These are phyloP conservation scores for Plasmodium vinckei DNA, from an alignment of 169 alveolate genomes.

Conservation along the genomic window DNA sequence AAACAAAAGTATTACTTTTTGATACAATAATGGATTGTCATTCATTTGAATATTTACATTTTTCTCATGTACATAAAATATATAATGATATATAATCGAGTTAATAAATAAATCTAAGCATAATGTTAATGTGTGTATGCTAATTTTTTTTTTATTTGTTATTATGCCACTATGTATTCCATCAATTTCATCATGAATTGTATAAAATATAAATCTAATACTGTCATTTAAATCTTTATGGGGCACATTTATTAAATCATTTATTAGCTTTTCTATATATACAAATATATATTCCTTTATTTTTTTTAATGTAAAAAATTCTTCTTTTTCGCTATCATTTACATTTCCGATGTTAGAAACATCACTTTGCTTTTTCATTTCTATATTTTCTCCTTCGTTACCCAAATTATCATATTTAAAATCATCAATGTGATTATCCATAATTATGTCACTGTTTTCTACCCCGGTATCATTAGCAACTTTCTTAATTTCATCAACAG, in stretches of 20 bases:
- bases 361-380: not conserved
- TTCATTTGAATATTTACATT: not conserved
- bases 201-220: slow-evolving; percentile 55
- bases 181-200: slow-evolving; percentile 71
- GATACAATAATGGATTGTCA: slow-evolving; percentile 1
- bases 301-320: slow-evolving; percentile 29
- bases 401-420: not conserved
- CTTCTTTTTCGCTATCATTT: slow-evolving; percentile 33
- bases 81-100: slow-evolving; percentile 59
- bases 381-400: not conserved
- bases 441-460: not conserved
- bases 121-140: slow-evolving; percentile 57
- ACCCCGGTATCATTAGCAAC: not conserved
- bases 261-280: slow-evolving; percentile 56
- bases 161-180: slow-evolving; percentile 29
- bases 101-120: slow-evolving; percentile 60
- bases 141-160: slow-evolving; percentile 40
- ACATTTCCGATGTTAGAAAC: not conserved
- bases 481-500: not conserved
- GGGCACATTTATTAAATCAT: slow-evolving; percentile 48
- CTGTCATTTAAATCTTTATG: slow-evolving; percentile 67
- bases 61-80: slow-evolving; percentile 62
- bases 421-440: not conserved
- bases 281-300: slow-evolving; percentile 60
- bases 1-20: slow-evolving; percentile 43